Conservation (phyloP, 75 land plant genomes). For the Pseudotsuga menziesii region DNA sequence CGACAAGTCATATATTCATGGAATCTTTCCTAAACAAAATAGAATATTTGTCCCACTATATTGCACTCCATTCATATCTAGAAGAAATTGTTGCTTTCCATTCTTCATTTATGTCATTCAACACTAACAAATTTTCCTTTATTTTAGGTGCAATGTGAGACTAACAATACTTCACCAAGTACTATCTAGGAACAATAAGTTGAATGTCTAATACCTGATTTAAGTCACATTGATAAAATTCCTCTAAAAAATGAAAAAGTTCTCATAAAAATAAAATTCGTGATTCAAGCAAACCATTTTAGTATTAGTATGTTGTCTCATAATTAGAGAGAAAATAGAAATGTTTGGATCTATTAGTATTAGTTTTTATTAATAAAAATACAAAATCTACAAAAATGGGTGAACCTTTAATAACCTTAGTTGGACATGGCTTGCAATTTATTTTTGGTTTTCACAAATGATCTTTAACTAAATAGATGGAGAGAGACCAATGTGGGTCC, state of each 20-base stretch:
- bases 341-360: too few species aligned
- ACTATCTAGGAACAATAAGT: conserved; percentile 16
- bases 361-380: too few species aligned
- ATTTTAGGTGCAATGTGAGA: conserved; percentile 22
- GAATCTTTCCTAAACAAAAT: conserved; percentile 59
- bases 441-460: too few species aligned
- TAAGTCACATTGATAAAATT: not conserved
- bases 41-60: conserved; percentile 72
- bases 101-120: conserved; percentile 23
- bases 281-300: too few species aligned
- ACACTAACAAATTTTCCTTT: conserved; percentile 19
- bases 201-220: not conserved
- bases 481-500: too few species aligned
- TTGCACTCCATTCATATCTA: conserved; percentile 57
- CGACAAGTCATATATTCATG: conserved; percentile 81
- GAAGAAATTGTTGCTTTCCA: conserved; percentile 17
- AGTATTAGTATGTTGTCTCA: too few species aligned
- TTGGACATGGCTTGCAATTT: too few species aligned
- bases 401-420: too few species aligned
- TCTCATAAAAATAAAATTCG: not conserved
- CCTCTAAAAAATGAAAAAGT: not conserved
- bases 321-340: too few species aligned
- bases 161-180: conserved; percentile 49
- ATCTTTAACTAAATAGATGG: too few species aligned
- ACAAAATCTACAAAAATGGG: too few species aligned